Evolutionary conservation across 2,329 filamentous ascomycete species (phyloP), one percentile per base, ranked within the genome.

Genomic region (Graphilbum fragrans): DNA sequence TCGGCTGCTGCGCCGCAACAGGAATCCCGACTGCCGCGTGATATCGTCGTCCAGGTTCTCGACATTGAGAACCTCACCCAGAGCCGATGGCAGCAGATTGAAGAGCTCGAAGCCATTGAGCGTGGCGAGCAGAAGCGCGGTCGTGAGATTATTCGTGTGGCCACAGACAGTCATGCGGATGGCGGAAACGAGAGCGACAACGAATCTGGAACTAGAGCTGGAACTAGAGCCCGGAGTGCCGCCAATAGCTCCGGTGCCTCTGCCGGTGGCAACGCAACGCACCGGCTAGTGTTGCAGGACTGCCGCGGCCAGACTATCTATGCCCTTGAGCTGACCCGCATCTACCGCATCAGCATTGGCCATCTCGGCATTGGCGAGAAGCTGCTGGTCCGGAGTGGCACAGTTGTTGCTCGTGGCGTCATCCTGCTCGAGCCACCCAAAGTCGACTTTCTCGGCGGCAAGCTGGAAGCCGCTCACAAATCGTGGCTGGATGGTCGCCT

Each of bases 231-330:
- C 11, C 46, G 47, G 4, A 34, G 49, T 2, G 32, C 43, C 12
- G 34, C 39, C 14, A 25, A 36, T 22, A 25, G 37, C 25, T 20
- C 18, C 27, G 21, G 39, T 16, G 25, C 39, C 14, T 4, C 19
- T 47, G 14, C 50, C 55, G 19, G 53, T 22, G 63, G 57, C 46
- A 64, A 64, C 42, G 74, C 82, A 1, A 81, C 86, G 20, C 87
- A 94, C 63, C 82, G 86, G 43, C 60, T 96, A 22, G 69, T 92
- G 0, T 54, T 98, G 43, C 86, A 96, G 57, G 92, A 98, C 62
- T 74, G 74, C 36, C 70, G 63, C 9, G 87, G 86, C 0, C 72
- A 67, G 12, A 79, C 74, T 49, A 66, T 82, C 0, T 85, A 79
- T 52, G 88, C 70, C 0, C 63, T 94, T 38, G 87, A 96, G 60